Evolutionary conservation across 2,329 filamentous ascomycete species (phyloP).

Genomic region (Alternaria conjuncta): DNA sequence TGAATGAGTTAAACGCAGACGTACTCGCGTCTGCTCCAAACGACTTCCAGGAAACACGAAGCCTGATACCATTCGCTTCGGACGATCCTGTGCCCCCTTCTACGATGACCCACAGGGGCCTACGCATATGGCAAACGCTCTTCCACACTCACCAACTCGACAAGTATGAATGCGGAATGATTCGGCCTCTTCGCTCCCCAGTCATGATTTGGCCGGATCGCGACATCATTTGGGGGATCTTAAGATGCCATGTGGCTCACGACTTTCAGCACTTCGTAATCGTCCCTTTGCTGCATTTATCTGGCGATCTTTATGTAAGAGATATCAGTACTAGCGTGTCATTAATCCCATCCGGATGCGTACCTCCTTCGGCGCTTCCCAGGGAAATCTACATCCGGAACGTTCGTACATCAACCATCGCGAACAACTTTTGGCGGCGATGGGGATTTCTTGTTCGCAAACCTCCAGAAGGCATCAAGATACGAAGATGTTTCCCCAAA

Average conservation of each 20-base stretch:
- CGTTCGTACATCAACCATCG: conserved; percentile 2
- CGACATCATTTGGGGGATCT: not conserved
- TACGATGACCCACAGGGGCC: conserved; percentile 19
- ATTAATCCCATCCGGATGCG: not conserved
- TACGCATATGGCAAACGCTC: conserved; percentile 15
- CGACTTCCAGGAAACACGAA: conserved; percentile 14
- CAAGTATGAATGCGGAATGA: not conserved
- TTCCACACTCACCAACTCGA: not conserved
- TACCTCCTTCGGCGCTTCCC: not conserved
- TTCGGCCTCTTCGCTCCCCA: not conserved
- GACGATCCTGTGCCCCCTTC: conserved; percentile 14
- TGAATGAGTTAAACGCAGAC: not conserved
- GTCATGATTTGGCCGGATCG: not conserved
- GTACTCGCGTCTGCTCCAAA: conserved; percentile 16
- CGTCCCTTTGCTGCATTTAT: not conserved
- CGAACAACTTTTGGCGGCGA: conserved; percentile 4
- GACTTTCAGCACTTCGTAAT: not conserved
- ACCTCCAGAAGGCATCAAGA: not conserved
- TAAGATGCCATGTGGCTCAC: not conserved
- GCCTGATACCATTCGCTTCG: conserved; percentile 12
- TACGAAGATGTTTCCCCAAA: not conserved
- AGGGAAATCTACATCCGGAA: conserved; percentile 24
- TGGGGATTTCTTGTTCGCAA: conserved; percentile 20
- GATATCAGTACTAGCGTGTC: conserved; percentile 11
- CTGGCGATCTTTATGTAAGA: conserved; percentile 9